These are phyloP conservation scores for Saprolegnia diclina DNA, from an alignment of 352 stramenopile species.

Conservation along the genomic window DNA sequence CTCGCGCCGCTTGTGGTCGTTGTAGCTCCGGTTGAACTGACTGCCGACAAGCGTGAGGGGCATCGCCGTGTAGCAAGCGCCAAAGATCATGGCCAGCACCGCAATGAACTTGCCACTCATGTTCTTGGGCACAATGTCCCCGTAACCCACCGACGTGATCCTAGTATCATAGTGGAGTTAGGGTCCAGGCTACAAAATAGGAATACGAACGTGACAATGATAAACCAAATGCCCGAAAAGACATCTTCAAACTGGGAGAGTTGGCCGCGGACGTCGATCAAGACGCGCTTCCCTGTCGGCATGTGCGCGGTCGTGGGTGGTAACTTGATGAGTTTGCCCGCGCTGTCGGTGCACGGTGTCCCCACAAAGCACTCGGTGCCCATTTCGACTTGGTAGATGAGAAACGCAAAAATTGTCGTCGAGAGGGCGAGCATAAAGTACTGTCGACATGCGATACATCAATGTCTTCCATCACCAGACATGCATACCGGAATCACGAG, in stretches of 20 bases:
- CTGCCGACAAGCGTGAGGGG: constrained; percentile 69
- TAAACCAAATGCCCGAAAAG: constrained; percentile 79
- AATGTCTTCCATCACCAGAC: constrained; percentile 5
- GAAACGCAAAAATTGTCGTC: constrained; percentile 65
- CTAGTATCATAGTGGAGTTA: constrained; percentile 14
- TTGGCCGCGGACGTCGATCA: constrained; percentile 62
- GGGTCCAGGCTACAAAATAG: not conserved
- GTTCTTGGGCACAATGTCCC: constrained; percentile 67
- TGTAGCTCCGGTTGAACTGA: constrained; percentile 79
- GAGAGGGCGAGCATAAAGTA: constrained; percentile 78
- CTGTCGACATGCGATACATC: constrained; percentile 13
- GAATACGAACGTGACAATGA: constrained; percentile 57
- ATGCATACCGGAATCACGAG: constrained; percentile 46
- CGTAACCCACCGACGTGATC: constrained; percentile 62
- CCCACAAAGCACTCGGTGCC: constrained; percentile 74
- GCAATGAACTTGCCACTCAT: constrained; percentile 62
- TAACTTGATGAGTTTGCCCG: constrained; percentile 49
- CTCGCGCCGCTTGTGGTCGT: constrained; percentile 68
- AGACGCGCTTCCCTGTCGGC: constrained; percentile 53
- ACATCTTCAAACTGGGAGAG: constrained; percentile 73
- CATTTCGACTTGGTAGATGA: constrained; percentile 77
- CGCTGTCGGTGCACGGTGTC: constrained; percentile 48
- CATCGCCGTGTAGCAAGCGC: constrained; percentile 76
- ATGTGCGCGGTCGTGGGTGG: constrained; percentile 47
- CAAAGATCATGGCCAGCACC: constrained; percentile 74